Evolutionary conservation across 169 alveolate genomes (phyloP).

Genomic region (Plasmodium vivax): DNA sequence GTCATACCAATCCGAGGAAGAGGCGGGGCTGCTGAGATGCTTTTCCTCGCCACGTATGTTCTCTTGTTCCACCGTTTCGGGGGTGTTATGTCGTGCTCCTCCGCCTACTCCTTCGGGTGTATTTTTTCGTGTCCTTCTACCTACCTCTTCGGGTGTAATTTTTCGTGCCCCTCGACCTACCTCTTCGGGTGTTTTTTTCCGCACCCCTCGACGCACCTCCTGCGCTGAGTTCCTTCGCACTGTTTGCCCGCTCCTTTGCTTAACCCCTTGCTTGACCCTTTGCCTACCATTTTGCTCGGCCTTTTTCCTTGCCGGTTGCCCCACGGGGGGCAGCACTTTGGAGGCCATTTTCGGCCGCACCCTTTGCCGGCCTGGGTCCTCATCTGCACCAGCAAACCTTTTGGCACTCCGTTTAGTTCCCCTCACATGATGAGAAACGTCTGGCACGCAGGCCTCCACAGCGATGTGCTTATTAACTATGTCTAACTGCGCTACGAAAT

Average conservation of each 20-base stretch:
- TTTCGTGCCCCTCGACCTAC: background rate
- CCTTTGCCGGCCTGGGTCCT: background rate
- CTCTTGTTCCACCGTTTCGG: background rate
- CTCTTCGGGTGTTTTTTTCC: background rate
- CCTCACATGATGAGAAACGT: constrained; percentile 16
- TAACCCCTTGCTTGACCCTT: background rate
- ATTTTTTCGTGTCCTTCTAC: background rate
- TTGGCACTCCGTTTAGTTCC: background rate
- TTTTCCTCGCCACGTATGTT: background rate
- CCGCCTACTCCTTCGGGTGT: background rate
- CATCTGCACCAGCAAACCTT: background rate
- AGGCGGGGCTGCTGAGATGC: background rate
- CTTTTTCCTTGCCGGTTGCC: background rate
- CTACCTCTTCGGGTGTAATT: background rate
- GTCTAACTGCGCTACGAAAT: background rate
- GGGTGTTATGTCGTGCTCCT: background rate
- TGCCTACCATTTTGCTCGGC: background rate
- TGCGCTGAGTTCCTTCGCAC: background rate
- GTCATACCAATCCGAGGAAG: constrained; percentile 7
- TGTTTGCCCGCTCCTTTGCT: background rate
- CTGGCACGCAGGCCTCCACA: background rate
- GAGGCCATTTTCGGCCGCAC: constrained; percentile 8
- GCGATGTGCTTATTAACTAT: constrained; percentile 6
- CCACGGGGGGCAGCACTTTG: background rate
- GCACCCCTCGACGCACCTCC: background rate